phyloP scores from a whole-genome alignment of 1,139 yeast species.

The Candida mesenterica region DNA sequence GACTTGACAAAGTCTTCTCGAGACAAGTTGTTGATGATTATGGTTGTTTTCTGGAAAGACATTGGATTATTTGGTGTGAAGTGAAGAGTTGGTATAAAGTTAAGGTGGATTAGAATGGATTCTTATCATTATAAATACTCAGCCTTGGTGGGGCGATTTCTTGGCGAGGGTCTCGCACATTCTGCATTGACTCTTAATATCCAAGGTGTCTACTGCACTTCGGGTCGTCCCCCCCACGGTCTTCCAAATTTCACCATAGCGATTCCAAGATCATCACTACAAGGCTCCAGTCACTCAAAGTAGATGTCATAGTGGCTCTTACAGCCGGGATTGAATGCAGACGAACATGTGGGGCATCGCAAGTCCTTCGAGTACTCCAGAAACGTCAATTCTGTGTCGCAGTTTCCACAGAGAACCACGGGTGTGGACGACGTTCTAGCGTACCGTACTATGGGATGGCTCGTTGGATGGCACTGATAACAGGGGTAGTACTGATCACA shows the following conservation, averaged over 20 bases:
- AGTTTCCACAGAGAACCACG: constrained; percentile 40
- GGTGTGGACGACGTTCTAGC: constrained; percentile 6
- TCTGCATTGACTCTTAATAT: too few species aligned
- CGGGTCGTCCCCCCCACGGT: too few species aligned
- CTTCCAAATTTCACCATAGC: too few species aligned
- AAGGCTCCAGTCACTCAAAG: constrained; percentile 31
- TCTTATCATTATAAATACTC: neutral
- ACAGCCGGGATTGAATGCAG: constrained; percentile 40
- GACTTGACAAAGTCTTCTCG: constrained; percentile 29
- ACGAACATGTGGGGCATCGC: constrained; percentile 27
- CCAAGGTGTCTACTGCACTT: too few species aligned
- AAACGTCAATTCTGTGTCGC: constrained; percentile 30
- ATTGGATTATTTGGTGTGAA: neutral
- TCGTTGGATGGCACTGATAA: constrained; percentile 34
- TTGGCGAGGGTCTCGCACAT: too few species aligned
- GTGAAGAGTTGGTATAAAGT: too few species aligned
- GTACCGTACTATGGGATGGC: constrained; percentile 5
- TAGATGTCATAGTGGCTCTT: constrained; percentile 36
- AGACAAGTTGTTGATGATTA: constrained; percentile 37
- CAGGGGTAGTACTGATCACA: constrained; percentile 40
- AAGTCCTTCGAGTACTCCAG: constrained; percentile 20
- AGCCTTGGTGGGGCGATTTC: too few species aligned
- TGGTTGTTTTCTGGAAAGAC: constrained; percentile 26
- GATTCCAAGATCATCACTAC: neutral
- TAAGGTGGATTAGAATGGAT: neutral